Conservation (phyloP, 495 filamentous ascomycete genomes). For the Aspergillus wentii region DNA sequence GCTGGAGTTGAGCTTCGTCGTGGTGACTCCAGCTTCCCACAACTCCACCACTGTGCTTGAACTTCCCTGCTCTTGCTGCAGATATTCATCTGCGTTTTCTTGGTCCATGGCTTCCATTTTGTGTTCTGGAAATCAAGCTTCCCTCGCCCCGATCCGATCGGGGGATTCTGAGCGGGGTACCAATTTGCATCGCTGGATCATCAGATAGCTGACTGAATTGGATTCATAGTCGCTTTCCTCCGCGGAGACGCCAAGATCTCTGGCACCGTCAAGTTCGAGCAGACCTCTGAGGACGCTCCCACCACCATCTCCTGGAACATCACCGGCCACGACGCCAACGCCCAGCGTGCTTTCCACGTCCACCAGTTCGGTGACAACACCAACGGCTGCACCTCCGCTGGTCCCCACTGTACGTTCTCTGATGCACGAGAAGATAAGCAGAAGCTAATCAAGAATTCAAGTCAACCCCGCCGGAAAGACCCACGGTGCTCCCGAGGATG, state of each 20-base stretch:
- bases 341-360: slow-evolving; percentile 94
- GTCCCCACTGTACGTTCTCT: slow-evolving; percentile 78
- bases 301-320: slow-evolving; percentile 93
- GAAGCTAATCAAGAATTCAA: slow-evolving; percentile 23
- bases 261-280: slow-evolving; percentile 93
- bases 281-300: slow-evolving; percentile 68
- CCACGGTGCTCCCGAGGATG: slow-evolving; percentile 82
- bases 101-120: too few relatives aligned
- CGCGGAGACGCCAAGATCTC: slow-evolving; percentile 93
- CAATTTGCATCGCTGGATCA: too few relatives aligned
- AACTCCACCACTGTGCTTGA: not conserved
- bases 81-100: too few relatives aligned
- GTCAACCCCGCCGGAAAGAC: slow-evolving; percentile 92
- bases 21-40: too few relatives aligned
- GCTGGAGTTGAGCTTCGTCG: too few relatives aligned
- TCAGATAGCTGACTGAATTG: not conserved
- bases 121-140: too few relatives aligned
- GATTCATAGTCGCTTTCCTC: slow-evolving; percentile 74
- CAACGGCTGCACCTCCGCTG: slow-evolving; percentile 97
- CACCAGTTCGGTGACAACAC: slow-evolving; percentile 99
- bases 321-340: slow-evolving; percentile 86
- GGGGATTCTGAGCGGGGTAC: too few relatives aligned
- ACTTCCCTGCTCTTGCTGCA: slow-evolving; percentile 1
- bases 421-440: not conserved
- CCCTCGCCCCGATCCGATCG: too few relatives aligned